Conservation (phyloP, 139 green algal species). For the Ettlia oleoabundans region DNA sequence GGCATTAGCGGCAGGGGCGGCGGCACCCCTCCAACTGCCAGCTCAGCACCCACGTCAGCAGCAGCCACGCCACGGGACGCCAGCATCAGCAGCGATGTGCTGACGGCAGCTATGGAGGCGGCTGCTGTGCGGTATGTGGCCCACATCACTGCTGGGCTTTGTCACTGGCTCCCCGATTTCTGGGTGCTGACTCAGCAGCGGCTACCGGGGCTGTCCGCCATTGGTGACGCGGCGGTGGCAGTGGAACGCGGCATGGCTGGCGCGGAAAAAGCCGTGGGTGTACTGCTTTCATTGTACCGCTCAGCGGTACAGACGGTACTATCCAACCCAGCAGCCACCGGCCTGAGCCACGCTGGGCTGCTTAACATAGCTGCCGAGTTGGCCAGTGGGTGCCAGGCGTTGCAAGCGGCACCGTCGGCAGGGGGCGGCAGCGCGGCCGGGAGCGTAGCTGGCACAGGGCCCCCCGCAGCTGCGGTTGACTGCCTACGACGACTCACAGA, state of each 20-base stretch:
- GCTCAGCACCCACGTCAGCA: background rate
- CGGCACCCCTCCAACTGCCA: background rate
- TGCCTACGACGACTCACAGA: constrained; percentile 29
- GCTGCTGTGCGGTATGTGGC: background rate
- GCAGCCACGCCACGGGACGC: background rate
- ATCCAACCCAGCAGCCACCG: background rate
- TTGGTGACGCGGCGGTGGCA: background rate
- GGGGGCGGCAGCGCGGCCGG: background rate
- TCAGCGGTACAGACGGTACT: background rate
- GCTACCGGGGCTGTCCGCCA: constrained; percentile 6
- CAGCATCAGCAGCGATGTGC: background rate
- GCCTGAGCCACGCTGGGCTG: constrained; percentile 8
- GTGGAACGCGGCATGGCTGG: constrained; percentile 5
- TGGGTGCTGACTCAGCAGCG: constrained; percentile 23
- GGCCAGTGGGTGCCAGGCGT: background rate
- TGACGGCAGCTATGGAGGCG: constrained; percentile 3
- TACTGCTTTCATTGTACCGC: constrained; percentile 11
- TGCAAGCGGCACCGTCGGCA: background rate
- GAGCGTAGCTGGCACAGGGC: no score
- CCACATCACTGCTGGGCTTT: background rate
- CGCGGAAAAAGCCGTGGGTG: background rate
- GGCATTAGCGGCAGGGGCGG: background rate
- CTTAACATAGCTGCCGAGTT: background rate
- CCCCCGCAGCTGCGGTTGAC: background rate
- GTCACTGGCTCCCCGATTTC: constrained; percentile 20